Conservation (phyloP, 2,329 filamentous ascomycete genomes). For the Drechslerella coelobrocha region DNA sequence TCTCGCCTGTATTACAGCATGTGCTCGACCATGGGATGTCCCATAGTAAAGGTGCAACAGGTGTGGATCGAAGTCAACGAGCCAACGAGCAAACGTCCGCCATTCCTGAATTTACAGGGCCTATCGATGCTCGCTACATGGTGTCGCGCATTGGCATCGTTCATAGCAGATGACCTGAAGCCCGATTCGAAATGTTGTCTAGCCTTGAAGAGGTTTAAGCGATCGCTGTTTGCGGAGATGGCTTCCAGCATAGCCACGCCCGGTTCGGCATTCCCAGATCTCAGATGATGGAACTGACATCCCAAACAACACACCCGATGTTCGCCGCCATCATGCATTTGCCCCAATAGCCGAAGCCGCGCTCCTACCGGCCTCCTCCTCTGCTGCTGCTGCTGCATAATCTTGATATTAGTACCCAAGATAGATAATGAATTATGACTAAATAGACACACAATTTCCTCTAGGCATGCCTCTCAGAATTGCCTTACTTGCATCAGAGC, state of each 20-base stretch:
- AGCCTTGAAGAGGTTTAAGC: slow-evolving; percentile 25
- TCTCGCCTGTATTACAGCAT: background rate
- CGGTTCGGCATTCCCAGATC: slow-evolving; percentile 34
- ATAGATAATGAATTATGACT: slow-evolving; percentile 1
- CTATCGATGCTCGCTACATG: slow-evolving; percentile 25
- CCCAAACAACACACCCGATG: background rate
- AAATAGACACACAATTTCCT: slow-evolving; percentile 4
- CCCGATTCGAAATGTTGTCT: slow-evolving; percentile 24
- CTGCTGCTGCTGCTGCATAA: background rate
- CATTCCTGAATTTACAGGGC: slow-evolving; percentile 33
- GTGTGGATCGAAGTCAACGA: background rate
- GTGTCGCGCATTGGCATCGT: slow-evolving; percentile 44
- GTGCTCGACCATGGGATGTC: background rate
- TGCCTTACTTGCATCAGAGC: slow-evolving; percentile 50
- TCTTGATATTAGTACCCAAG: slow-evolving; percentile 5
- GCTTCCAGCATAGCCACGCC: slow-evolving; percentile 26
- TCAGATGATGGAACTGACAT: background rate
- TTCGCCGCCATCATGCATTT: slow-evolving; percentile 1
- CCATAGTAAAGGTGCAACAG: slow-evolving; percentile 6
- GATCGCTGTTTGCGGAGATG: slow-evolving; percentile 31
- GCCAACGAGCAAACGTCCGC: slow-evolving; percentile 3
- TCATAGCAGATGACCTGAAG: slow-evolving; percentile 28
- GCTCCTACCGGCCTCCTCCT: too few relatives aligned
- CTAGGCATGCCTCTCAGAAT: slow-evolving; percentile 44
- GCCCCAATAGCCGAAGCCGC: background rate